Percentiles rank a stretch among this genome's conserved stretches.
These are phyloP conservation scores for Macroventuria anomochaeta DNA, from an alignment of 2,329 filamentous ascomycete species.

Conservation along the genomic window DNA sequence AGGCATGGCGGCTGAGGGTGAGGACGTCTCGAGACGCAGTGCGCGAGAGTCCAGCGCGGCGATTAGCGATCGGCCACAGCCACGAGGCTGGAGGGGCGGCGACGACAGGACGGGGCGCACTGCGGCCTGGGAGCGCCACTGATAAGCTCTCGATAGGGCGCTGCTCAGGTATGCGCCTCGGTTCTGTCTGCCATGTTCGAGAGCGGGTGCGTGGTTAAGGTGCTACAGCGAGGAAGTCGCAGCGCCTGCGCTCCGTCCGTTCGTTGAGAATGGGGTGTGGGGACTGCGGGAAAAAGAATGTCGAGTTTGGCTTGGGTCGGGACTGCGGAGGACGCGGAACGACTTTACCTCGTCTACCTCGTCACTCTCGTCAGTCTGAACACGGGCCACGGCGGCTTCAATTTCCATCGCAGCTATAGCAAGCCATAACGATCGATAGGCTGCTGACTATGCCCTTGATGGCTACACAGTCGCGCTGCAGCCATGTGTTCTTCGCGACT, in stretches of 20 bases:
- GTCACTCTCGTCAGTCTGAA: neutral
- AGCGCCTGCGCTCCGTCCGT: constrained; percentile 10
- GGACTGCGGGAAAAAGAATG: constrained; percentile 14
- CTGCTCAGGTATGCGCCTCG: constrained; percentile 12
- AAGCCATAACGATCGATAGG: neutral
- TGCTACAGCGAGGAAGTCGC: constrained; percentile 5
- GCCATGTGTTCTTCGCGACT: constrained; percentile 5
- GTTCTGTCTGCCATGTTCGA: constrained; percentile 11
- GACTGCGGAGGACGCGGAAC: constrained; percentile 8
- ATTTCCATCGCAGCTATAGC: neutral
- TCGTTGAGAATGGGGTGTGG: constrained; percentile 10
- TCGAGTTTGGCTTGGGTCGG: constrained; percentile 9
- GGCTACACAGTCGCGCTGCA: constrained; percentile 6
- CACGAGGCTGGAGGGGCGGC: constrained; percentile 13
- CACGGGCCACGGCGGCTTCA: neutral
- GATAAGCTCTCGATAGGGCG: constrained; percentile 9
- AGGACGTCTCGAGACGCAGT: constrained; percentile 26
- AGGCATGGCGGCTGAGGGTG: constrained; percentile 45
- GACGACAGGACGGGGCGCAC: constrained; percentile 3
- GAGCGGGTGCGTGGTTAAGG: constrained; percentile 3
- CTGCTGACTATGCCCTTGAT: constrained; percentile 1
- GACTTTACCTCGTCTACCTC: neutral
- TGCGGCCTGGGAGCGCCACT: constrained; percentile 3
- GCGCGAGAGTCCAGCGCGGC: constrained; percentile 25
- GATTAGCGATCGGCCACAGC: constrained; percentile 14